Base-by-base conservation (phyloP, 2,329 filamentous ascomycete species). In the Calonectria fujianensis region DNA sequence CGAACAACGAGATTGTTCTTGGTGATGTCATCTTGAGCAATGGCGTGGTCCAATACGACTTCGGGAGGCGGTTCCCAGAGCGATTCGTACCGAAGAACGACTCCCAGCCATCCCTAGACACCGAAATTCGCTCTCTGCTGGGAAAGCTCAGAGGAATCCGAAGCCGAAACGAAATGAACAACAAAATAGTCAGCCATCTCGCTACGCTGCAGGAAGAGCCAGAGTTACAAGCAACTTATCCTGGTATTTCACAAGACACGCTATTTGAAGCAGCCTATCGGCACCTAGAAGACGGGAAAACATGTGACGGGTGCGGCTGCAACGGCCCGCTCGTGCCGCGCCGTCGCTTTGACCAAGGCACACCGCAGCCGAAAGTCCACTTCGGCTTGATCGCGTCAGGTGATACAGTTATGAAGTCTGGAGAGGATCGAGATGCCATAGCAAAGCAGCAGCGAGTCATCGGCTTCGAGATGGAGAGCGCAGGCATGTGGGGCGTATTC, bases 21-120 rank as follows among this genome's bases (percentile, higher is more conserved):
- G 81, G 82, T 1, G 82, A 83, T 45, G 78, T 82, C 11, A 63
- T 83, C 35, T 78, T 84, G 32, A 81, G 82, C 50, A 74, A 73
- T 4, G 77, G 75, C 1, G 54, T 85, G 2, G 45, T 82, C 20
- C 81, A 84, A 52, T 82, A 79, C 50, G 82, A 84, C 65, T 75
- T 81, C 64, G 83, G 82, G 1, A 75, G 81, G 31, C 80, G 71
- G 54, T 74, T 76, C 4, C 75, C 79, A 0, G 71, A 77, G 11
- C 32, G 67, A 1, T 81, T 82, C 32, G 48, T 79, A 32, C 72
- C 68, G 3, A 81, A 81, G 64, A 70, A 79, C 24, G 78, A 76
- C 0, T 52, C 79, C 3, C 24, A 74, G 0, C 80, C 82, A 29
- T 75, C 52, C 0, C 51, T 82, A 0, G 74, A 77, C 14, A 9